Base-by-base conservation (phyloP, 495 filamentous ascomycete species). In the Parathielavia hyrcaniae region DNA sequence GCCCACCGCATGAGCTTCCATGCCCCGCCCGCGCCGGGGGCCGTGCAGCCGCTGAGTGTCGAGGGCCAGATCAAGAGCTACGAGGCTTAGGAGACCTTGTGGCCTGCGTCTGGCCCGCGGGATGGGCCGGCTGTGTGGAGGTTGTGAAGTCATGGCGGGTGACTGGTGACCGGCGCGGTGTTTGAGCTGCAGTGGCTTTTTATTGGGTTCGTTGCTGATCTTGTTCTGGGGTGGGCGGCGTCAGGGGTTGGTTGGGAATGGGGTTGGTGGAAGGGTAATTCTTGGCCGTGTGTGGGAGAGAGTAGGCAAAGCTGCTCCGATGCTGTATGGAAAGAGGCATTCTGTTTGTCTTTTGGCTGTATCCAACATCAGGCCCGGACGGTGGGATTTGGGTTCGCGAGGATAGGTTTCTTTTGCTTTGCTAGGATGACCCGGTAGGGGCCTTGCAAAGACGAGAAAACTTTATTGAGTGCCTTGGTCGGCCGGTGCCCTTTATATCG, bases 11-110 rank as follows among this genome's bases (percentile, higher is more conserved):
- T 87, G 69, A 82, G 77, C 58, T 89, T 89, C 71, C 77, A 83
- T 54, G 70, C 77, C 5, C 73, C 76, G 20, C 69, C 77, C 39
- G 56, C 76, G 7, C 61, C 63, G 19, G 70, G 75, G 10, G 72
- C 75, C 23, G 77, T 84, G 47, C 81, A 87, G 63, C 89, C 87
- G 2, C 71, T 88, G 62, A 88, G 85, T 61, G 78, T 78, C 16
- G 82, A 86, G 36, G 85, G 82, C 19, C 69, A 69, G 50, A 67
- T 75, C 50, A 79, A 79, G 71, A 78, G 72, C 59, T 79, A 77
- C 62, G 77, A 79, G 60, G 72, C 71, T 49, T 79, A 73, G 64
- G 46, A 13, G 8, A 35, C 41, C 45, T 1, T 14, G 45, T 41
- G 19, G 35, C 13, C 16, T 0, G 20, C 2, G 23, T 8, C 12